These are phyloP conservation scores for Graphilbum ipis-grandicollis DNA, from an alignment of 2,329 filamentous ascomycete species.

Conservation along the genomic window DNA sequence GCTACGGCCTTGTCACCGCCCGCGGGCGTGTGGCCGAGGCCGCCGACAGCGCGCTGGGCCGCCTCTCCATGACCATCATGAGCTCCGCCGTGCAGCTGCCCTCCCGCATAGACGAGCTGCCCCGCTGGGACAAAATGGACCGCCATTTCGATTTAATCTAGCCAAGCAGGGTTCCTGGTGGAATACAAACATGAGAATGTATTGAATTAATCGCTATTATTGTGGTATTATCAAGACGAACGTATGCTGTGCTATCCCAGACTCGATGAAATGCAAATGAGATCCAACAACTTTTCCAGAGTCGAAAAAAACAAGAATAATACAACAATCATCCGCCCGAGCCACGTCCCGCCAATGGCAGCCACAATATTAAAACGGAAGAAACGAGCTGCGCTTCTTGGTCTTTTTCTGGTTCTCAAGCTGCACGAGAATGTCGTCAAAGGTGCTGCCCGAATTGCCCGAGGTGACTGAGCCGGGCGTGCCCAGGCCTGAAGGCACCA, in stretches of 20 bases:
- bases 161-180: too few relatives aligned
- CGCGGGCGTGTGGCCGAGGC: conserved; percentile 14
- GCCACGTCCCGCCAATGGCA: too few relatives aligned
- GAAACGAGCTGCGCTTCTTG: conserved; percentile 14
- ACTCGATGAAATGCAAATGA: too few relatives aligned
- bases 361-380: conserved; percentile 7
- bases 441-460: conserved; percentile 10
- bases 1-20: conserved; percentile 15
- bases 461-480: neutral
- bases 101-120: conserved; percentile 16
- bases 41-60: conserved; percentile 14
- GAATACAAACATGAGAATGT: too few relatives aligned
- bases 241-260: too few relatives aligned
- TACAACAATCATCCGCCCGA: too few relatives aligned
- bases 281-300: too few relatives aligned
- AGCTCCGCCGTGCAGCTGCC: conserved; percentile 21
- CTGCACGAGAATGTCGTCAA: conserved; percentile 19
- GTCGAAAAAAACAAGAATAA: neutral
- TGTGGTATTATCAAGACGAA: too few relatives aligned
- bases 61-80: conserved; percentile 18
- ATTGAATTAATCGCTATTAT: too few relatives aligned
- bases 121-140: conserved; percentile 16
- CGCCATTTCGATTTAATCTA: conserved; percentile 10
- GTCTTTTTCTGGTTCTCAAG: conserved; percentile 15
- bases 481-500: neutral